Evolutionary conservation across 805 yeast species (phyloP), one percentile per base, ranked within the genome.

Genomic region (Suhomyces sp.): DNA sequence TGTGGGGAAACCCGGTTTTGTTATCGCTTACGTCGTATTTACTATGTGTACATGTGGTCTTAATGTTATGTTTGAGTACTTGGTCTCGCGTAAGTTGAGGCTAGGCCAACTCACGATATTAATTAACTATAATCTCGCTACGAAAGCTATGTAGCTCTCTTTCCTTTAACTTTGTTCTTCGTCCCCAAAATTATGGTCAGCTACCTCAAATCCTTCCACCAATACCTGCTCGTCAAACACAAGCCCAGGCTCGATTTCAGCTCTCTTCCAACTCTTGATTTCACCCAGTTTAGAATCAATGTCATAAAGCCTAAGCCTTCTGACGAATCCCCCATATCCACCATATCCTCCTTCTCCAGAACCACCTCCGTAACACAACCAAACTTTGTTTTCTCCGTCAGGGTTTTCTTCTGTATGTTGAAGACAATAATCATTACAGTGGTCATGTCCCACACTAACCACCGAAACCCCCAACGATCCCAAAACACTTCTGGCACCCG

Each of bases 341-440:
- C 83, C 97, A 54, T 93, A 93, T 0, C 96, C 98, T 25, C 98
- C 98, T 61, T 87, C 95, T 11, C 98, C 98, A 4, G 76, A 72
- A 1, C 81, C 95, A 17, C 98, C 98, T 3, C 96, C 98, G 54
- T 88, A 88, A 53, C 98, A 93, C 21, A 93, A 63, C 95, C 95
- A 87, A 20, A 83, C 60, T 37, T 63, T 62, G 48, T 69, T 57
- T 22, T 54, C 51, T 4, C 42, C 27, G 9, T 44, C 51, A n/a
- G 47, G 47, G 6, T 47, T 40, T n/a, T 63, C 55, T 21, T 43
- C 44, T 15, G 65, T 56, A 45, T 84, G 83, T 33, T 70, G 60
- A 40, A 86, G 60, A 60, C 98, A 93, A 56, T 76, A 93, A 53
- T 93, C 98, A 58, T 93, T 93, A 48, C 88, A 85, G 57, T 93